Evolutionary conservation across 352 stramenopile species (phyloP).

Genomic region (Phytophthora chlamydospora): DNA sequence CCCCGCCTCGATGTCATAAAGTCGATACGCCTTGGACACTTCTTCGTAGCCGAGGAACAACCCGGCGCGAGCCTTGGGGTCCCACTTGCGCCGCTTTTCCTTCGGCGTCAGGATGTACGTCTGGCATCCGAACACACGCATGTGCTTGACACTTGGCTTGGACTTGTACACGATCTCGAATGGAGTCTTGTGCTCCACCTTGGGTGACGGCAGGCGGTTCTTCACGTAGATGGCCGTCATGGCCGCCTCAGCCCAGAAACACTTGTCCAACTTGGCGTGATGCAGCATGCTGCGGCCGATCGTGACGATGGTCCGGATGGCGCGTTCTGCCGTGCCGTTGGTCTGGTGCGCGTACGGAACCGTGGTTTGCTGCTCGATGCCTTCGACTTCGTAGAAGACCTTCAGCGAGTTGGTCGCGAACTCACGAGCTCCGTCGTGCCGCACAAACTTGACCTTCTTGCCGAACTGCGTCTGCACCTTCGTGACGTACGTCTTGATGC

Average conservation of each 20-base stretch:
- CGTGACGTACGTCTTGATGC: constrained; percentile 9
- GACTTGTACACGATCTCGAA: constrained; percentile 19
- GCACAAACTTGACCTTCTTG: constrained; percentile 21
- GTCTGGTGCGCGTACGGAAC: constrained; percentile 22
- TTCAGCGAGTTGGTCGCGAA: constrained; percentile 24
- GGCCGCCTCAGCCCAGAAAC: constrained; percentile 11
- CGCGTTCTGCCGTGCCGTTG: constrained; percentile 21
- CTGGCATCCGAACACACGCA: constrained; percentile 14
- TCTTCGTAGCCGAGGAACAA: too few relatives aligned
- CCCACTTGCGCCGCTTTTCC: too few relatives aligned
- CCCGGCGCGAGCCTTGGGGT: too few relatives aligned
- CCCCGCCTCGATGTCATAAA: too few relatives aligned
- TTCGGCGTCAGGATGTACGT: constrained; percentile 6
- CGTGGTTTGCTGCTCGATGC: constrained; percentile 18
- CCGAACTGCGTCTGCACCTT: constrained; percentile 17
- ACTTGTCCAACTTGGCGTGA: constrained; percentile 17
- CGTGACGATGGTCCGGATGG: constrained; percentile 19
- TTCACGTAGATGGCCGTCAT: constrained; percentile 19
- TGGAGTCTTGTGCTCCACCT: constrained; percentile 10
- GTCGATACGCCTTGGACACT: too few relatives aligned
- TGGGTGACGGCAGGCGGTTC: constrained; percentile 10
- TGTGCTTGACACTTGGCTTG: constrained; percentile 19
- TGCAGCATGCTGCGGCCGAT: constrained; percentile 22
- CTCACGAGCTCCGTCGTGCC: constrained; percentile 18
- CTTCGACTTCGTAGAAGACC: constrained; percentile 6